A percentile compares a stretch with the other conserved stretches of the same genome.
Evolutionary conservation across 352 stramenopile species (phyloP).

Genomic region (Blastocystis sp.): DNA sequence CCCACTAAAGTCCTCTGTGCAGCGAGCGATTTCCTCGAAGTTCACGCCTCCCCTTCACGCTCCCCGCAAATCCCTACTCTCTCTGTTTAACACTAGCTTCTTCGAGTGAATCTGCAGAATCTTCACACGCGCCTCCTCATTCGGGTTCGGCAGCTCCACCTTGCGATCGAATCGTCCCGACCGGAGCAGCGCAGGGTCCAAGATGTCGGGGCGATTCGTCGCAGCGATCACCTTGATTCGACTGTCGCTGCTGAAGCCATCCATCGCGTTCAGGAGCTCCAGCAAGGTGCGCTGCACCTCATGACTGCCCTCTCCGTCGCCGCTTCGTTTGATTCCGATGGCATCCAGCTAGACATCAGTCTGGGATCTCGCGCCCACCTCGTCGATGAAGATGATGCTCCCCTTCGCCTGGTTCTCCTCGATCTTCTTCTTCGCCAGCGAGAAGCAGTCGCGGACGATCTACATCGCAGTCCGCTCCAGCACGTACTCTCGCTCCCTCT

Average conservation of each 20-base stretch:
- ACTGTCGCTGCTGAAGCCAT: constrained; percentile 93
- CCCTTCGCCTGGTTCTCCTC: constrained; percentile 79
- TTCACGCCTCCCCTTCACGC: constrained; percentile 73
- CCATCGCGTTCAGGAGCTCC: constrained; percentile 92
- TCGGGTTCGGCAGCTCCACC: constrained; percentile 94
- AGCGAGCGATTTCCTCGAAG: constrained; percentile 91
- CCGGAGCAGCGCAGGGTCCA: constrained; percentile 90
- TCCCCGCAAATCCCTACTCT: constrained; percentile 70
- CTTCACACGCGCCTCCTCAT: constrained; percentile 86
- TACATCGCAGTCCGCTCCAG: constrained; percentile 65
- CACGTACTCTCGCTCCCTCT: constrained; percentile 82
- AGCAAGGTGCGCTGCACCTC: constrained; percentile 97
- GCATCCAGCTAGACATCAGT: constrained; percentile 78
- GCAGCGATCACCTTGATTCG: constrained; percentile 97
- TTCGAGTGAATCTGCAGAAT: constrained; percentile 93
- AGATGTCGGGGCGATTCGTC: constrained; percentile 89
- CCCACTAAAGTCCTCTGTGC: constrained; percentile 97
- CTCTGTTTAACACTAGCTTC: constrained; percentile 90
- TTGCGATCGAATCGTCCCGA: constrained; percentile 78
- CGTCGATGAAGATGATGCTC: constrained; percentile 99
- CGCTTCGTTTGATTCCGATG: constrained; percentile 90
- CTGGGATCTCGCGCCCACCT: constrained; percentile 68
- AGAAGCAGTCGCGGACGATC: constrained; percentile 94
- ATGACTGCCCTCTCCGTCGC: constrained; percentile 82
- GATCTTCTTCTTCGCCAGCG: constrained; percentile 85